Percentiles rank a stretch among this genome's conserved stretches.
Evolutionary conservation across 2,329 filamentous ascomycete species (phyloP).

Genomic region (Aotearoamyces nothofagi): DNA sequence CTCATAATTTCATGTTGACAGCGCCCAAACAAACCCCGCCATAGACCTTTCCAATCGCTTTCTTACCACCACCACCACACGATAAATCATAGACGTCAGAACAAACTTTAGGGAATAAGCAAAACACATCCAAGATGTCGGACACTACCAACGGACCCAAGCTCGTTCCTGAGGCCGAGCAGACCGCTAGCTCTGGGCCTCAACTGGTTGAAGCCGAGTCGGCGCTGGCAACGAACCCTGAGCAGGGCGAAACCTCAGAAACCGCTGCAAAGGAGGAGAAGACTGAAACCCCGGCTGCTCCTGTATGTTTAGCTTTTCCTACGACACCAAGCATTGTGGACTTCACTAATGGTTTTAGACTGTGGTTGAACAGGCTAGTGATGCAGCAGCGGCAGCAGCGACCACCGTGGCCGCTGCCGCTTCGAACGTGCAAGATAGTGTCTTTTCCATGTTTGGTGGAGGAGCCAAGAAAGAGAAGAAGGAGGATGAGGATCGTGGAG

Average conservation of each 20-base stretch:
- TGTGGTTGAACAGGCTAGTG: constrained; percentile 16
- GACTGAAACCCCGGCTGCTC: constrained; percentile 8
- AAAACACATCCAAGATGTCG: too few relatives aligned
- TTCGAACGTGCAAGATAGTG: constrained; percentile 35
- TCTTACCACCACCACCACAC: too few relatives aligned
- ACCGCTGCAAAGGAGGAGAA: constrained; percentile 11
- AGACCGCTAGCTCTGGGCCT: background rate
- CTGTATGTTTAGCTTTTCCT: constrained; percentile 9
- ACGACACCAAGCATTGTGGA: background rate
- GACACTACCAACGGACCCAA: constrained; percentile 12
- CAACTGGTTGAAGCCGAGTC: constrained; percentile 22
- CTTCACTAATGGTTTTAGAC: constrained; percentile 9
- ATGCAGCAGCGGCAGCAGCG: constrained; percentile 22
- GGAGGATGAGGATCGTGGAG: constrained; percentile 63
- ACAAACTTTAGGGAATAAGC: too few relatives aligned
- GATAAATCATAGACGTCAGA: too few relatives aligned
- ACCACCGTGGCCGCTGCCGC: constrained; percentile 24
- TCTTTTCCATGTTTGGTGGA: constrained; percentile 98
- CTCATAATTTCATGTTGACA: too few relatives aligned
- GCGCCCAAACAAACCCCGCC: too few relatives aligned
- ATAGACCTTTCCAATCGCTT: too few relatives aligned
- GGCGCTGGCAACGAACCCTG: constrained; percentile 24
- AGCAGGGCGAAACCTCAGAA: constrained; percentile 5
- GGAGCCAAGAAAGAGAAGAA: constrained; percentile 96
- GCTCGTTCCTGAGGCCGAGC: constrained; percentile 16